Percentiles rank a stretch among this genome's conserved stretches.
Conservation (phyloP, 345 rosid species). For the Laguncularia racemosa region DNA sequence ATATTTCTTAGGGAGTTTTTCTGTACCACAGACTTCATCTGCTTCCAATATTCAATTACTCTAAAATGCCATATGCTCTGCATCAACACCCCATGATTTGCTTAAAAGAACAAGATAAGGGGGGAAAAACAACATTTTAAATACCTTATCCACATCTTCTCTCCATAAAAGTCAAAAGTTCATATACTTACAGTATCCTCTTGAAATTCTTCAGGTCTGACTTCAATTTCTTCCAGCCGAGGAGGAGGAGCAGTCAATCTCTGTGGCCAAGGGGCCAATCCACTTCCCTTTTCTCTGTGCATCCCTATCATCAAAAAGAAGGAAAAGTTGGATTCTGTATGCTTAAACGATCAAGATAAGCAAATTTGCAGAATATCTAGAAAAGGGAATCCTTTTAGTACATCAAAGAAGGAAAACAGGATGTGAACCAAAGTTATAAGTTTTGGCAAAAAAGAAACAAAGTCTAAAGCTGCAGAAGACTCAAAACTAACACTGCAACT, state of each 20-base stretch:
- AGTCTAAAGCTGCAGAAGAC: no score
- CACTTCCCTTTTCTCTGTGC: constrained; percentile 80
- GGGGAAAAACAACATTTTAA: background rate
- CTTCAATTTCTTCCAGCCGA: constrained; percentile 74
- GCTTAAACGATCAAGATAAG: no score
- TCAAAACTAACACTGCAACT: no score
- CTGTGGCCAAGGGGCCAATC: constrained; percentile 81
- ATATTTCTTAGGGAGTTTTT: constrained; percentile 76
- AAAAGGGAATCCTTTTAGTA: no score
- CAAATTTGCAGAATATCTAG: no score
- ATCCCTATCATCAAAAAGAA: constrained; percentile 36
- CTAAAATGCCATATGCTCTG: constrained; percentile 84
- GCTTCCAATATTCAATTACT: constrained; percentile 83
- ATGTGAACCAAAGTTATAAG: background rate
- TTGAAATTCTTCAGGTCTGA: constrained; percentile 56
- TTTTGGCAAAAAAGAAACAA: no score
- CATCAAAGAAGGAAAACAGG: no score
- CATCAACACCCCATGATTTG: constrained; percentile 13
- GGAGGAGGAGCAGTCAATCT: constrained; percentile 70
- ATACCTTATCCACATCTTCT: background rate
- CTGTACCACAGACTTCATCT: constrained; percentile 72
- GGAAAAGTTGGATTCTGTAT: no score
- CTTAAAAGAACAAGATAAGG: constrained; percentile 2
- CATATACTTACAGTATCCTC: constrained; percentile 61
- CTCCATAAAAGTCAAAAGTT: background rate